These are phyloP conservation scores for Ceratocystis harringtonii DNA, from an alignment of 2,329 filamentous ascomycete genomes.

Conservation along the genomic window DNA sequence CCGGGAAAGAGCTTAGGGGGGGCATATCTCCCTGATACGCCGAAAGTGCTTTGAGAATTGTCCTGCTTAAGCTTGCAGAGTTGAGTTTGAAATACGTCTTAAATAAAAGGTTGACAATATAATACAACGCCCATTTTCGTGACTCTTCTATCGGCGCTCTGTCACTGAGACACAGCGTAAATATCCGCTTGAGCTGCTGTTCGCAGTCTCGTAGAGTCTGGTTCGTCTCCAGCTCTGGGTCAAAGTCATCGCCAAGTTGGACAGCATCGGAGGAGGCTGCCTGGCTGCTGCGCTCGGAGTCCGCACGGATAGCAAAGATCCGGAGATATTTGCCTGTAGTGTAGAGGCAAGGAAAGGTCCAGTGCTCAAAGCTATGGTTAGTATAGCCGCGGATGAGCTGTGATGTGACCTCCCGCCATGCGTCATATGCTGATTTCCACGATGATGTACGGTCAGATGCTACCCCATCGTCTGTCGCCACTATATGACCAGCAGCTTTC, in stretches of 20 bases:
- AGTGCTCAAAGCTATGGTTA: slow-evolving; percentile 60
- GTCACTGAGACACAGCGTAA: slow-evolving; percentile 78
- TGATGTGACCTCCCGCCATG: slow-evolving; percentile 75
- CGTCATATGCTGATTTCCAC: slow-evolving; percentile 70
- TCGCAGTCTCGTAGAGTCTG: slow-evolving; percentile 84
- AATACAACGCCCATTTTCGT: slow-evolving; percentile 96
- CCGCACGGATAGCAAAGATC: slow-evolving; percentile 79
- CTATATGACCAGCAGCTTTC: slow-evolving; percentile 62
- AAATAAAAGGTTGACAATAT: slow-evolving; percentile 85
- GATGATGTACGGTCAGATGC: slow-evolving; percentile 21
- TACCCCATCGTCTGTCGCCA: slow-evolving; percentile 47
- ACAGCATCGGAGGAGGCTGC: slow-evolving; percentile 36
- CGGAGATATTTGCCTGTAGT: slow-evolving; percentile 73
- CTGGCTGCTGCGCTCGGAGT: slow-evolving; percentile 45
- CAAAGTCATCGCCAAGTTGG: slow-evolving; percentile 51
- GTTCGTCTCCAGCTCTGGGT: slow-evolving; percentile 60
- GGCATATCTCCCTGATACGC: slow-evolving; percentile 72
- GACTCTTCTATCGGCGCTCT: slow-evolving; percentile 74
- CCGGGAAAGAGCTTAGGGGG: slow-evolving; percentile 61
- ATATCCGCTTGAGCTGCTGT: slow-evolving; percentile 79
- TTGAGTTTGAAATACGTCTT: slow-evolving; percentile 98
- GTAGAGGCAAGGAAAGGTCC: slow-evolving; percentile 87
- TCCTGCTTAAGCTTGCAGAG: slow-evolving; percentile 75
- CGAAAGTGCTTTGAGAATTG: slow-evolving; percentile 68
- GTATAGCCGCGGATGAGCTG: slow-evolving; percentile 69